phyloP scores from a whole-genome alignment of 169 alveolate genomes.

The Theileria orientalis region DNA sequence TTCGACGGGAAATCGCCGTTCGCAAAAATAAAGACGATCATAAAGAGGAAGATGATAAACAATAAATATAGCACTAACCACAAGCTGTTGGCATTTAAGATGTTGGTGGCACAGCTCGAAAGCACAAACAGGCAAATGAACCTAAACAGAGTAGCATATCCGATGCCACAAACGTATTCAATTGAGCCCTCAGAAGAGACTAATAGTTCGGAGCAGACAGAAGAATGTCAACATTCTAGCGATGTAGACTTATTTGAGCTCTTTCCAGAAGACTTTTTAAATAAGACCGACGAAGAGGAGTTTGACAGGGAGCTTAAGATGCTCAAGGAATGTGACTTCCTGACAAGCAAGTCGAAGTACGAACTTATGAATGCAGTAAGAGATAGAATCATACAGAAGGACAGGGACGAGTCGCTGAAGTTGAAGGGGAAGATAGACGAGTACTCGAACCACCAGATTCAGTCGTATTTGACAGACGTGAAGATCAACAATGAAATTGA shows the following conservation, averaged over 20 bases:
- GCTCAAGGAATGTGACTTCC: not conserved
- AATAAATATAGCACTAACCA: constrained; percentile 35
- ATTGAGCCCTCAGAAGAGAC: not conserved
- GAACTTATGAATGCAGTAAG: constrained; percentile 77
- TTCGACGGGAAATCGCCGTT: constrained; percentile 90
- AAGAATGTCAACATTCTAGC: not conserved
- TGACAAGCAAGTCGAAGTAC: constrained; percentile 74
- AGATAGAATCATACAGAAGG: constrained; percentile 78
- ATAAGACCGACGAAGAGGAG: not conserved
- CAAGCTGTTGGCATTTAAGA: constrained; percentile 51
- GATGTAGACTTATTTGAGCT: not conserved
- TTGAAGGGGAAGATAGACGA: constrained; percentile 74
- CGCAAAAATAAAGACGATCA: constrained; percentile 79
- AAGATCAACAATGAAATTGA: constrained; percentile 82
- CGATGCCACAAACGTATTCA: not conserved
- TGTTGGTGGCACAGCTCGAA: constrained; percentile 55
- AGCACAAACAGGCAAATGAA: constrained; percentile 15
- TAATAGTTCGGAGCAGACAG: not conserved
- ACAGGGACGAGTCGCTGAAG: constrained; percentile 72
- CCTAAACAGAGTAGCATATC: not conserved
- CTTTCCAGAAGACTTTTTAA: constrained; percentile 6
- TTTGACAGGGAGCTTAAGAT: not conserved
- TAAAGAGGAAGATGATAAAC: constrained; percentile 71
- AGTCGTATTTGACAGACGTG: constrained; percentile 78
- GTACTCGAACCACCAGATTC: constrained; percentile 81